Percentiles rank a stretch among this genome's conserved stretches.
Evolutionary conservation across 2,329 filamentous ascomycete species (phyloP).

Genomic region (Diaporthe amygdali): DNA sequence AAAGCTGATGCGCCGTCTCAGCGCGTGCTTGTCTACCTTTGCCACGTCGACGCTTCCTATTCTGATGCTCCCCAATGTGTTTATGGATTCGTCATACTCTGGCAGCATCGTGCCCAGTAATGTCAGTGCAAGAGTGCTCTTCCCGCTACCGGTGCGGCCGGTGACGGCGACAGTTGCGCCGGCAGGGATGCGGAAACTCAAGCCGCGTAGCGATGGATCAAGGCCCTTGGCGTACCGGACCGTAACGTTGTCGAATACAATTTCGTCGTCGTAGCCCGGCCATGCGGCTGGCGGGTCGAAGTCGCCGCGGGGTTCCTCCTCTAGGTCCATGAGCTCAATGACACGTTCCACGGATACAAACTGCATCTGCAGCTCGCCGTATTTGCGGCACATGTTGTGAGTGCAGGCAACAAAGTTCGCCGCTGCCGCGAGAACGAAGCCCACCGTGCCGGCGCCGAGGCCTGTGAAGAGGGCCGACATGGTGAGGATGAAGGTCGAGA

Average conservation of each 20-base stretch:
- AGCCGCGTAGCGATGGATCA: slow-evolving; percentile 71
- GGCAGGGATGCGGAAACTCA: slow-evolving; percentile 75
- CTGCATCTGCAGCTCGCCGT: slow-evolving; percentile 87
- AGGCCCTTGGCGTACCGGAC: slow-evolving; percentile 81
- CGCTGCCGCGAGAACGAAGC: slow-evolving; percentile 80
- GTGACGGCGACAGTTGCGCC: slow-evolving; percentile 70
- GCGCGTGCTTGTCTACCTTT: slow-evolving; percentile 56
- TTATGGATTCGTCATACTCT: slow-evolving; percentile 34
- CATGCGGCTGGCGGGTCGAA: slow-evolving; percentile 75
- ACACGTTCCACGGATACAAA: slow-evolving; percentile 91
- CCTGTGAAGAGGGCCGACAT: slow-evolving; percentile 75
- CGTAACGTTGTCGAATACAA: slow-evolving; percentile 78
- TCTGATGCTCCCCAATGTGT: slow-evolving; percentile 49
- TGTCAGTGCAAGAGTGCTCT: slow-evolving; percentile 74
- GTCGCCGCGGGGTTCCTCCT: slow-evolving; percentile 73
- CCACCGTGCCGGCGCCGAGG: slow-evolving; percentile 79
- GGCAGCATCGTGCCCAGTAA: slow-evolving; percentile 62
- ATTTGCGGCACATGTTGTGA: slow-evolving; percentile 76
- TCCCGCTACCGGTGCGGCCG: slow-evolving; percentile 85
- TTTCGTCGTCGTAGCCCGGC: slow-evolving; percentile 74
- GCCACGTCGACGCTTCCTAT: slow-evolving; percentile 61
- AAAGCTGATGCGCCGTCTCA: slow-evolving; percentile 64
- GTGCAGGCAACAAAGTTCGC: slow-evolving; percentile 72
- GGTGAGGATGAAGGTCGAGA: slow-evolving; percentile 76
- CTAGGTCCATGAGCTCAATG: slow-evolving; percentile 79